Conservation (phyloP, 2,329 filamentous ascomycete species). For the Diaporthe sp. region DNA sequence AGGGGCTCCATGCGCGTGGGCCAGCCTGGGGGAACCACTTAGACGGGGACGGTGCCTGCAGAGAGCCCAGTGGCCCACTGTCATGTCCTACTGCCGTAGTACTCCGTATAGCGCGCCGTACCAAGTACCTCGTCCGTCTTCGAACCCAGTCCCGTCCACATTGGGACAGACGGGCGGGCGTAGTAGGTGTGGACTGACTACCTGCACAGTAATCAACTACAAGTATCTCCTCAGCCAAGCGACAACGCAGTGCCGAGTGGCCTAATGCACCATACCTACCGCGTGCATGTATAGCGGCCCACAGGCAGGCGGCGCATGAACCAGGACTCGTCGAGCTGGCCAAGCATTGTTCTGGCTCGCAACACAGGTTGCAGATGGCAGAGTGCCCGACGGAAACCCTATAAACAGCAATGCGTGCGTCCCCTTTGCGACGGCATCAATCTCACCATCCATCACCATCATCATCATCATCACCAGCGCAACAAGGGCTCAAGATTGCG, state of each 20-base stretch:
- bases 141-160: constrained; percentile 13
- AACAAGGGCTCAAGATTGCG: constrained; percentile 34
- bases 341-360: neutral
- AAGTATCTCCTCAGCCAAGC: neutral
- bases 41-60: constrained; percentile 19
- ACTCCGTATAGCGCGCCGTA: neutral
- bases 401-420: constrained; percentile 14
- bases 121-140: neutral
- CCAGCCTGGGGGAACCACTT: constrained; percentile 26
- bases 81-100: neutral
- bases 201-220: neutral
- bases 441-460: neutral
- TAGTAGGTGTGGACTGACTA: too few relatives aligned
- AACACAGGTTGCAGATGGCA: neutral
- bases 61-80: constrained; percentile 14
- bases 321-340: neutral
- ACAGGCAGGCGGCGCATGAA: neutral
- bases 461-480: neutral
- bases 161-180: constrained; percentile 2
- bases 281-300: neutral
- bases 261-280: neutral
- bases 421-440: neutral
- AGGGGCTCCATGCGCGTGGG: constrained; percentile 24
- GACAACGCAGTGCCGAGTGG: neutral
- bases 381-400: neutral